Base-by-base conservation (phyloP, 768 basidiomycete genomes). In the Collybia nuda region DNA sequence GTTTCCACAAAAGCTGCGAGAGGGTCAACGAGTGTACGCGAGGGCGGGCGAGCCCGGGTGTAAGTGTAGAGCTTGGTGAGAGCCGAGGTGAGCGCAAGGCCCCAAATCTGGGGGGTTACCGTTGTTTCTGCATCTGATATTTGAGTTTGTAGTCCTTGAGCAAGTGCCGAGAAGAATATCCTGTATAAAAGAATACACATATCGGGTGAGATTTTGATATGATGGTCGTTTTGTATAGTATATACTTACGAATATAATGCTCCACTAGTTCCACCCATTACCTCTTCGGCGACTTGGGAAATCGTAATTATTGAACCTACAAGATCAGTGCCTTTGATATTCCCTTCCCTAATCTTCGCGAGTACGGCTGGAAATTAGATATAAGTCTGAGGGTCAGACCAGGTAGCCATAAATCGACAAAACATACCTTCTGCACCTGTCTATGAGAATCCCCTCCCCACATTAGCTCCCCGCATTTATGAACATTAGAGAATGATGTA, bases 21-120 rank as follows among this genome's bases (percentile, higher is more conserved):
- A 6, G 94, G 93, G 68, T 98, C 94, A n/a, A 98, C 79, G 29
- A 98, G 83, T 6, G 94, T 97, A 59, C 94, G 84, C 2, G 90
- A 92, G 3, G 93, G 93, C 2, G 87, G 86, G 22, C 94, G 84
- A 12, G 94, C 94, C 23, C 84, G 85, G 3, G 93, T 97, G 72
- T 96, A 93, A 11, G 81, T 84, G 67, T 86, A 91, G 35, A 93
- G 69, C 55, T 80, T 81, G 18, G 62, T 61, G 17, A 87, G 75
- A 15, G 91, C 85, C 2, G 70, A 68, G 5, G 67, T 60, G 42
- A 90, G 76, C 4, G 89, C 84, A 19, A 59, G 52, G 18, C 74
- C 67, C 91, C 91, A 95, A 8, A 77, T 70, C 24, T 76, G 69
- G 3, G 69, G 64, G 1, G 80, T 80, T n/a, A 79, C 69, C 14